phyloP scores from a whole-genome alignment of 345 rosid genomes.

The Euphorbia peplus region DNA sequence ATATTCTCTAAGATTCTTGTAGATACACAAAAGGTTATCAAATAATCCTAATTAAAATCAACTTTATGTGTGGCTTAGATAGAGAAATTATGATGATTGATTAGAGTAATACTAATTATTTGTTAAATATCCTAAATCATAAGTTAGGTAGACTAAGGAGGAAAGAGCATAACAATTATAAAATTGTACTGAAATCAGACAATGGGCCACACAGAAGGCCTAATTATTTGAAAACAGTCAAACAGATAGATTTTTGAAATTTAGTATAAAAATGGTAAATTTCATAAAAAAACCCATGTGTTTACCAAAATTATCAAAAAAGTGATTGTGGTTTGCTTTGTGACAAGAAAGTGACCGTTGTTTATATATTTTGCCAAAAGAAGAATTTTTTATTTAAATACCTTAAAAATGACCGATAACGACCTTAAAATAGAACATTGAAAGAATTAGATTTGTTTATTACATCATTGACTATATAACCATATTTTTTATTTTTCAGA shows the following conservation, averaged over 20 bases:
- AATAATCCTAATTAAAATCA: slow-evolving; percentile 10
- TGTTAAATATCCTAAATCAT: slow-evolving; percentile 24
- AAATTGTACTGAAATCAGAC: slow-evolving; percentile 30
- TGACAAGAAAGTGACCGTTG: no score
- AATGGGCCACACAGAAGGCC: slow-evolving; percentile 23
- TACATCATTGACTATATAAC: no score
- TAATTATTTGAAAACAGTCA: slow-evolving; percentile 40
- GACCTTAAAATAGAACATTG: no score
- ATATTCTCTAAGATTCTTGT: slow-evolving; percentile 44
- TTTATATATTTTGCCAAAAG: no score
- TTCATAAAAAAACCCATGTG: no score
- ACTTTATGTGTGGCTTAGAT: no score
- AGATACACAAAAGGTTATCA: slow-evolving; percentile 34
- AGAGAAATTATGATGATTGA: slow-evolving; percentile 36
- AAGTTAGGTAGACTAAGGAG: slow-evolving; percentile 39
- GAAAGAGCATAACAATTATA: slow-evolving; percentile 25
- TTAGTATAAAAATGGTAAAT: not conserved
- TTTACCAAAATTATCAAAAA: no score
- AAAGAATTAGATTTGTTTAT: no score
- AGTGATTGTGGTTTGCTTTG: no score
- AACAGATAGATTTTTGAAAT: slow-evolving; percentile 27
- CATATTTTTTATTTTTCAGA: no score
- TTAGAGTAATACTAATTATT: slow-evolving; percentile 29
- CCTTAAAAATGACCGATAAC: no score
- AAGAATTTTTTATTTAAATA: no score